Conservation (phyloP, 176 grass and related monocot genomes). For the Oryza coarctata region DNA sequence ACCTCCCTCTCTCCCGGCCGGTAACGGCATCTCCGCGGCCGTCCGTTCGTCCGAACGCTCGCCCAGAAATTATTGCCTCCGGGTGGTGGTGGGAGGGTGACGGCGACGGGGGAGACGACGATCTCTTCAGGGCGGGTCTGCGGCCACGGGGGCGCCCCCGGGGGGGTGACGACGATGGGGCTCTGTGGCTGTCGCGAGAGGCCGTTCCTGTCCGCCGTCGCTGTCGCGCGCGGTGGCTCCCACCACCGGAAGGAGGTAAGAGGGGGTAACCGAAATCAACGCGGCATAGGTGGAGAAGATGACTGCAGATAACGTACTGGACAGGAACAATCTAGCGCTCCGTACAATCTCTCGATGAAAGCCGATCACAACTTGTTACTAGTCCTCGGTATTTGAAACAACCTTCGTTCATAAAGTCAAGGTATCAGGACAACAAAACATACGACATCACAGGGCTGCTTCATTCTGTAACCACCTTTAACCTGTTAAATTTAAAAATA, state of each 20-base stretch:
- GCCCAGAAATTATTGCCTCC: background rate
- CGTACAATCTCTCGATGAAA: no score
- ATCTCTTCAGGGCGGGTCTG: constrained; percentile 24
- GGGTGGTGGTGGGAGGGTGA: constrained; percentile 15
- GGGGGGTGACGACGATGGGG: background rate
- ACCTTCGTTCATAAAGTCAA: no score
- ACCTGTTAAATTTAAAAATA: no score
- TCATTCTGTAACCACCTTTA: no score
- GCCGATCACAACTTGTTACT: no score
- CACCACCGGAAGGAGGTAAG: constrained; percentile 8
- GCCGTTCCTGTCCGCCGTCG: background rate
- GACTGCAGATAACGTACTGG: no score
- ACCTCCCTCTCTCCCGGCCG: constrained; percentile 17
- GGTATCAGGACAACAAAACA: no score
- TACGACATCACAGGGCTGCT: no score
- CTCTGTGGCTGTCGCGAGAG: constrained; percentile 14
- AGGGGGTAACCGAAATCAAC: background rate
- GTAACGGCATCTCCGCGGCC: constrained; percentile 13
- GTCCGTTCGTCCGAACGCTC: background rate
- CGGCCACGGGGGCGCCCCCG: constrained; percentile 21
- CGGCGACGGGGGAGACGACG: constrained; percentile 24
- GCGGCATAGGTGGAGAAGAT: background rate
- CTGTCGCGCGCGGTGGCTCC: constrained; percentile 4
- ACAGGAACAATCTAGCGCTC: no score
- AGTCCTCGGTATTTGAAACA: no score